Percentiles rank a stretch among this genome's conserved stretches.
Evolutionary conservation across 1,284 basidiomycete species (phyloP).

Genomic region (Heterobasidion occidentale): DNA sequence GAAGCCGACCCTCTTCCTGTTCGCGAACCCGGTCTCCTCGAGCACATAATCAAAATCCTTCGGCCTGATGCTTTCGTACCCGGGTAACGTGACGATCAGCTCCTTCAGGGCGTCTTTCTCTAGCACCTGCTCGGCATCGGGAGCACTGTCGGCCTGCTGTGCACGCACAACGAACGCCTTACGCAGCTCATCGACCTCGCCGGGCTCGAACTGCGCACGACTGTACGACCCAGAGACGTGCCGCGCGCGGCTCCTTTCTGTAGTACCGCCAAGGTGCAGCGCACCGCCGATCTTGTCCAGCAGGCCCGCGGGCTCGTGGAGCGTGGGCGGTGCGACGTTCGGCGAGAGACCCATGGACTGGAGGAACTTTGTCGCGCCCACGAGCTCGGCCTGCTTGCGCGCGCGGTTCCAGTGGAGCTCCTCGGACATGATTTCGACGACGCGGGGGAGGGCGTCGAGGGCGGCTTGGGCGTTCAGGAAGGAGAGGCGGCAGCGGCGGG

Average conservation of each 20-base stretch:
- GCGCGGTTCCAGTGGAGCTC: constrained; percentile 74
- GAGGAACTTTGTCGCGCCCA: constrained; percentile 57
- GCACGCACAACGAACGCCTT: constrained; percentile 42
- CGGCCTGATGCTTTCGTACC: constrained; percentile 42
- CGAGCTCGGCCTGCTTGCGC: constrained; percentile 55
- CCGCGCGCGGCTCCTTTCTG: background rate
- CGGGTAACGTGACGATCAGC: constrained; percentile 35
- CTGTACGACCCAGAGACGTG: constrained; percentile 31
- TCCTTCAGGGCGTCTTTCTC: constrained; percentile 30
- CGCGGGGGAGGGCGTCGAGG: constrained; percentile 75
- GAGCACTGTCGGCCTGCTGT: constrained; percentile 19
- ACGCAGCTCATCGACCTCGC: constrained; percentile 58
- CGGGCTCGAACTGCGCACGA: constrained; percentile 59
- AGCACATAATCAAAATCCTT: constrained; percentile 70
- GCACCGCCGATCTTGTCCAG: constrained; percentile 22
- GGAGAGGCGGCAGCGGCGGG: constrained; percentile 83
- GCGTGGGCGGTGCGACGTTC: constrained; percentile 21
- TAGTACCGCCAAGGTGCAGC: background rate
- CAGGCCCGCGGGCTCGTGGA: constrained; percentile 24
- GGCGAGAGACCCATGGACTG: constrained; percentile 69
- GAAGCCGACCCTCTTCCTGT: constrained; percentile 50
- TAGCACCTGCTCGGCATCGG: constrained; percentile 22
- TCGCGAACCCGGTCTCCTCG: constrained; percentile 64
- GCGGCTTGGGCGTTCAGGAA: constrained; percentile 92
- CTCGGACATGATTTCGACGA: constrained; percentile 88